Evolutionary conservation across 2,329 filamentous ascomycete species (phyloP).

Genomic region (Colletotrichum cuscutae): DNA sequence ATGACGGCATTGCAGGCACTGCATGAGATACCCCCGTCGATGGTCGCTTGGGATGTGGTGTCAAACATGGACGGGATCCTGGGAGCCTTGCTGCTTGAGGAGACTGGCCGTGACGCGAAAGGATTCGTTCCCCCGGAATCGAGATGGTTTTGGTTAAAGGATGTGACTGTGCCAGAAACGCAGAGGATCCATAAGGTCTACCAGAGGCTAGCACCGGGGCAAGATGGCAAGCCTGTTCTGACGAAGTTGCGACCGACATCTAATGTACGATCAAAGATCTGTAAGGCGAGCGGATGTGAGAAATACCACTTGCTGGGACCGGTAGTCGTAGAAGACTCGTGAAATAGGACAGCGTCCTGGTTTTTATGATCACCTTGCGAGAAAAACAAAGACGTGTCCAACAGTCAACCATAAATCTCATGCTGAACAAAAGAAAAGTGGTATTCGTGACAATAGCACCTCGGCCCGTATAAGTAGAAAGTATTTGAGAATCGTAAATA

Average conservation of each 20-base stretch:
- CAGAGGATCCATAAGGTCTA: background rate
- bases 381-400: background rate
- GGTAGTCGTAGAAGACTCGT: background rate
- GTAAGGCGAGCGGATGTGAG: background rate
- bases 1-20: constrained; percentile 32
- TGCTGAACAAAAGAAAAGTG: background rate
- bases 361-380: background rate
- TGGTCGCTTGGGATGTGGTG: constrained; percentile 30
- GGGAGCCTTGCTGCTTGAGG: constrained; percentile 33
- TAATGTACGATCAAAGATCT: constrained; percentile 1
- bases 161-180: background rate
- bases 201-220: background rate
- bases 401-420: background rate
- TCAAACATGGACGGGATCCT: constrained; percentile 24
- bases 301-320: background rate
- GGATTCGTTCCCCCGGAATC: constrained; percentile 24
- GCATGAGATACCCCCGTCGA: constrained; percentile 25
- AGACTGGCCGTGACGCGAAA: constrained; percentile 21
- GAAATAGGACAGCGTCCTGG: background rate
- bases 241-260: background rate
- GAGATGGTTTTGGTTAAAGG: constrained; percentile 31
- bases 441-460: background rate
- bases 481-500: background rate
- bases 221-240: background rate
- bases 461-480: background rate